phyloP scores from a whole-genome alignment of 495 filamentous ascomycete species.

The Hypoxylon fuscum region DNA sequence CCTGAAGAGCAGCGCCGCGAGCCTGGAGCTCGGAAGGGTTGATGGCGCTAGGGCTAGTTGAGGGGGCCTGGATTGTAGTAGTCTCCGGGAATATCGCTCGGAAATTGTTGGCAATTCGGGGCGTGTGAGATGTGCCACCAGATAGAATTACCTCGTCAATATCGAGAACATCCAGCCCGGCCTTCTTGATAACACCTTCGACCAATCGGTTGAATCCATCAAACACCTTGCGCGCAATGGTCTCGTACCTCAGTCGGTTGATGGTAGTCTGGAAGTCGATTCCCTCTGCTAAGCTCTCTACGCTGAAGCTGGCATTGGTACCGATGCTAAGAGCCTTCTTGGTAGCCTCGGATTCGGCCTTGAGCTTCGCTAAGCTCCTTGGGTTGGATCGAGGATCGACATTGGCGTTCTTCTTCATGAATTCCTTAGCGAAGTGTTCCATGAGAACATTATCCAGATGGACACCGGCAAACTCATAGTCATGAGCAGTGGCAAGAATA shows the following conservation, averaged over 20 bases:
- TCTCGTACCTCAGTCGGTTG: constrained; percentile 92
- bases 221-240: constrained; percentile 85
- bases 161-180: constrained; percentile 88
- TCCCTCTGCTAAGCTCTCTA: constrained; percentile 87
- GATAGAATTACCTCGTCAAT: constrained; percentile 95
- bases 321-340: constrained; percentile 91
- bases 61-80: constrained; percentile 83
- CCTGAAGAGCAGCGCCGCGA: constrained; percentile 94
- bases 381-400: constrained; percentile 83
- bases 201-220: constrained; percentile 86
- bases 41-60: constrained; percentile 77
- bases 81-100: constrained; percentile 79
- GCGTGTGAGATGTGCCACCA: constrained; percentile 92
- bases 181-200: constrained; percentile 87
- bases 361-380: constrained; percentile 87
- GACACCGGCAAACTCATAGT: constrained; percentile 87
- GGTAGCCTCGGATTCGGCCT: constrained; percentile 86
- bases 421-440: constrained; percentile 98
- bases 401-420: constrained; percentile 88
- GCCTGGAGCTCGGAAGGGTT: constrained; percentile 92
- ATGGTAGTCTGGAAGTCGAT: constrained; percentile 90
- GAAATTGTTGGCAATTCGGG: constrained; percentile 83
- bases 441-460: constrained; percentile 89
- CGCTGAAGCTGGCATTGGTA: constrained; percentile 85
- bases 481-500: constrained; percentile 90